Evolutionary conservation across 1,284 basidiomycete genomes (phyloP), one percentile per base, ranked within the genome.

Genomic region (Trametes versicolor): DNA sequence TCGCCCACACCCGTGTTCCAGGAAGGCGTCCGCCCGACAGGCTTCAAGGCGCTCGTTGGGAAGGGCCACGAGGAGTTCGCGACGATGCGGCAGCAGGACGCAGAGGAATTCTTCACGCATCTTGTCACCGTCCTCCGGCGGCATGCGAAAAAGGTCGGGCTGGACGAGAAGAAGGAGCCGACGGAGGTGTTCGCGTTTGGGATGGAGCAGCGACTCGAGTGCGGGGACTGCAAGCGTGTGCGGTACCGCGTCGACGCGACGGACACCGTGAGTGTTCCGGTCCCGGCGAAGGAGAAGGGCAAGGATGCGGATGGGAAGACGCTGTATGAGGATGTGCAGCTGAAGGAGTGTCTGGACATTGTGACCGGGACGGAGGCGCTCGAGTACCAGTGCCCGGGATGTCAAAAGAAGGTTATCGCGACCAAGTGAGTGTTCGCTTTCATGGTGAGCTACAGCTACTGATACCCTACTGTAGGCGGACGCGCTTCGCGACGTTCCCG

Each of bases 21-120:
- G 75, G 89, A 88, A 32, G 97, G 97, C 0, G 80, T 99, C 58
- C 87, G 87, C 43, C 98, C 97, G 0, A 84, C 83, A 2, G 90
- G 90, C 74, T 96, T 99, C 83, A 99, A 99, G 78, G 82, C 89
- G 1, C 85, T 99, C 17, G 87, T 99, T 41, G 97, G 97, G 3
- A 94, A 93, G 72, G 96, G 95, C 0, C 97, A 99, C 74, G 88
- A 89, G 57, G 97, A 99, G 79, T 99, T 99, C 74, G 85, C 94
- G 36, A 99, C 96, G 21, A 99, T 99, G 97, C 87, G 89, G 50
- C 97, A 99, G 78, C 97, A 99, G 77, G 97, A 99, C 74, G 90
- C 97, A 1, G 96, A 98, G 74, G 97, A 99, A 78, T 99, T 99
- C 80, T 85, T 99, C 65, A 86, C 88, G 60, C 88, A 97, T 77